phyloP scores from a whole-genome alignment of 2,329 filamentous ascomycete genomes.

The Sporothrix phasma region DNA sequence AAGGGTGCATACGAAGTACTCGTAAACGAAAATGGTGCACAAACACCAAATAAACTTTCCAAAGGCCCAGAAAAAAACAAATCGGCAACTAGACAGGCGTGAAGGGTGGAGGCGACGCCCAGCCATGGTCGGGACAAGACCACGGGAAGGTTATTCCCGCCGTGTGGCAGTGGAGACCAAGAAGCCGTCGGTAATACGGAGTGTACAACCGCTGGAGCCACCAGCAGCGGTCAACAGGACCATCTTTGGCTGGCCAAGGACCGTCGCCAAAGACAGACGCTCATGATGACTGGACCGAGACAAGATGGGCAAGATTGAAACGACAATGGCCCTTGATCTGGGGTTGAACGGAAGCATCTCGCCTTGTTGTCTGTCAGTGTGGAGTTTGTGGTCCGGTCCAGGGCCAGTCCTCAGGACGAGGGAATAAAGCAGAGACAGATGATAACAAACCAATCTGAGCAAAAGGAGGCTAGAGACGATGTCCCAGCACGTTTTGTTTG shows the following conservation, averaged over 20 bases:
- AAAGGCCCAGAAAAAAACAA: neutral
- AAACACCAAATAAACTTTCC: neutral
- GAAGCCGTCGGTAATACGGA: too few species aligned
- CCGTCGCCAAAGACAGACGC: too few species aligned
- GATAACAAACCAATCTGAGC: too few species aligned
- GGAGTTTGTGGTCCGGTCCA: neutral
- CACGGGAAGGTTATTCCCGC: conserved; percentile 6
- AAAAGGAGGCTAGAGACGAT: too few species aligned
- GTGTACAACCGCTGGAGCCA: too few species aligned
- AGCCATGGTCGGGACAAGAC: neutral
- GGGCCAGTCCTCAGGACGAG: too few species aligned
- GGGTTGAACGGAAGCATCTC: neutral
- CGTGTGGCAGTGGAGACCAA: neutral
- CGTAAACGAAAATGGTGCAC: neutral
- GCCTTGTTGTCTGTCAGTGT: neutral
- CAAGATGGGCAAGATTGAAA: neutral
- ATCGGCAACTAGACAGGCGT: neutral
- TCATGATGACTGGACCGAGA: too few species aligned
- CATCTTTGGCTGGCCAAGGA: too few species aligned
- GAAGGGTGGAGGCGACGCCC: neutral
- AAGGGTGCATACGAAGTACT: too few species aligned
- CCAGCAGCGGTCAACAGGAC: neutral
- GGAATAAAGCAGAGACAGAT: neutral
- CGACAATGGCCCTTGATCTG: neutral
- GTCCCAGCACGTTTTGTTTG: too few species aligned